A percentile compares a stretch with the other conserved stretches of the same genome.
phyloP scores from a whole-genome alignment of 2,329 filamentous ascomycete species.

The Sporothrix brunneoviolacea region DNA sequence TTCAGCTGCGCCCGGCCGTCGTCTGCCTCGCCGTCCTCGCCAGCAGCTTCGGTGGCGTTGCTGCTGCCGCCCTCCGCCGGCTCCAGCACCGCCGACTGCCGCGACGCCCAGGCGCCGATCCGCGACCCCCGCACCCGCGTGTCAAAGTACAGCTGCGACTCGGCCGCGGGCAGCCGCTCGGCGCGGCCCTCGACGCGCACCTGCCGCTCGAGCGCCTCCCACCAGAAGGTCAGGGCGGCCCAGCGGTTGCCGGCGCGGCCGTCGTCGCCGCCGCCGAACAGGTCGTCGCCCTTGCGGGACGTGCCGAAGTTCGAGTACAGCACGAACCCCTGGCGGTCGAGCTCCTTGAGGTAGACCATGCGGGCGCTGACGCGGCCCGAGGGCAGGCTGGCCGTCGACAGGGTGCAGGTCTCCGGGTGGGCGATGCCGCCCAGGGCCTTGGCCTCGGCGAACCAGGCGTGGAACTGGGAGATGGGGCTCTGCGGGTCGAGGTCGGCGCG shows the following conservation, averaged over 20 bases:
- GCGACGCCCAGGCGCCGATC: constrained; percentile 88
- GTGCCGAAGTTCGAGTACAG: constrained; percentile 91
- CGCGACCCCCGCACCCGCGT: constrained; percentile 70
- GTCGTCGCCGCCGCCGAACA: constrained; percentile 33
- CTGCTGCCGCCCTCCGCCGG: constrained; percentile 27
- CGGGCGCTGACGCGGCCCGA: constrained; percentile 78
- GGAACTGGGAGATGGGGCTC: constrained; percentile 76
- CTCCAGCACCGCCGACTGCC: constrained; percentile 72
- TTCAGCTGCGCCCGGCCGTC: constrained; percentile 71
- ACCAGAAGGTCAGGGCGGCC: constrained; percentile 84
- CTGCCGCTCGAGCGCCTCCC: constrained; percentile 79
- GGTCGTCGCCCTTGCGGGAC: constrained; percentile 60
- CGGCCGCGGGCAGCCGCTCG: constrained; percentile 58
- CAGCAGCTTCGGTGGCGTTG: constrained; percentile 17
- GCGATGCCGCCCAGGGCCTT: constrained; percentile 44
- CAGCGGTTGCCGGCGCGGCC: constrained; percentile 55
- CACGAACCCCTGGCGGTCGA: constrained; percentile 76
- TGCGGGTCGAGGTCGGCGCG: constrained; percentile 51
- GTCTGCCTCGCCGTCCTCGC: constrained; percentile 35
- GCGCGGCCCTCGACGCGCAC: constrained; percentile 78
- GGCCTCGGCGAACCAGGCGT: constrained; percentile 78
- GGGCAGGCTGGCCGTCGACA: constrained; percentile 78
- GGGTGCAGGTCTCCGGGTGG: constrained; percentile 81
- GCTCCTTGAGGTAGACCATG: constrained; percentile 91
- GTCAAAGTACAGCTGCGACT: constrained; percentile 65